These are phyloP conservation scores for Auricularia sp. DNA, from an alignment of 768 basidiomycete genomes.

Conservation along the genomic window DNA sequence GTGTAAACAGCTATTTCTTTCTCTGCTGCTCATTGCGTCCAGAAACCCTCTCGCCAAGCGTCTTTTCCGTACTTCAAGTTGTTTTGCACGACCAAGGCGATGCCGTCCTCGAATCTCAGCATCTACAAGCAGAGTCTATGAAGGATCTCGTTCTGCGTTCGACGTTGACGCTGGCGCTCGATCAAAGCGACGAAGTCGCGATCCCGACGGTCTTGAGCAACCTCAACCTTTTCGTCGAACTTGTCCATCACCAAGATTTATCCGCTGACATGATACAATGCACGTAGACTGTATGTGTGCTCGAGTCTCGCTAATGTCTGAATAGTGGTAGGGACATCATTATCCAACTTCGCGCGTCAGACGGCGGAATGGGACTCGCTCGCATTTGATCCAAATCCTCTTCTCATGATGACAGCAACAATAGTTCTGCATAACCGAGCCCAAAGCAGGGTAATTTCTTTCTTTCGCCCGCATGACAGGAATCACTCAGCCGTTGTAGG, in stretches of 20 bases:
- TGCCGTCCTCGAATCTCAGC: constrained; percentile 28
- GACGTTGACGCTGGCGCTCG: constrained; percentile 35
- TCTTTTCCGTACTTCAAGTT: constrained; percentile 2
- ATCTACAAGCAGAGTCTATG: constrained; percentile 29
- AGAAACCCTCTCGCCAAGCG: constrained; percentile 1
- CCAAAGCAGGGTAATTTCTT: constrained; percentile 35
- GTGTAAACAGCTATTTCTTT: constrained; percentile 2
- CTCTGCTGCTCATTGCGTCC: neutral
- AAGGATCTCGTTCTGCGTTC: constrained; percentile 41
- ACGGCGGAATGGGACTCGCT: constrained; percentile 43
- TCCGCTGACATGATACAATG: constrained; percentile 45
- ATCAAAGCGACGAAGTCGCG: constrained; percentile 40
- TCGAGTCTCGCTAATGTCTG: neutral
- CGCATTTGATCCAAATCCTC: constrained; percentile 43
- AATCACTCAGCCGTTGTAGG: constrained; percentile 27
- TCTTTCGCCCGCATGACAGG: constrained; percentile 8
- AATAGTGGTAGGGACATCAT: constrained; percentile 46
- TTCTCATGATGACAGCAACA: constrained; percentile 39
- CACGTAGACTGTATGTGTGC: constrained; percentile 20
- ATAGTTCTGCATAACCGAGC: constrained; percentile 53
- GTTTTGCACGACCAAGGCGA: constrained; percentile 5
- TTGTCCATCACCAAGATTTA: constrained; percentile 45
- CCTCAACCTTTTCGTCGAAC: constrained; percentile 44
- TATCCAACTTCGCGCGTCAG: constrained; percentile 44
- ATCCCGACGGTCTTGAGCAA: constrained; percentile 45